Percentiles rank a stretch among this genome's conserved stretches.
phyloP scores from a whole-genome alignment of 495 filamentous ascomycete species.

The Aspergillus wentii region DNA sequence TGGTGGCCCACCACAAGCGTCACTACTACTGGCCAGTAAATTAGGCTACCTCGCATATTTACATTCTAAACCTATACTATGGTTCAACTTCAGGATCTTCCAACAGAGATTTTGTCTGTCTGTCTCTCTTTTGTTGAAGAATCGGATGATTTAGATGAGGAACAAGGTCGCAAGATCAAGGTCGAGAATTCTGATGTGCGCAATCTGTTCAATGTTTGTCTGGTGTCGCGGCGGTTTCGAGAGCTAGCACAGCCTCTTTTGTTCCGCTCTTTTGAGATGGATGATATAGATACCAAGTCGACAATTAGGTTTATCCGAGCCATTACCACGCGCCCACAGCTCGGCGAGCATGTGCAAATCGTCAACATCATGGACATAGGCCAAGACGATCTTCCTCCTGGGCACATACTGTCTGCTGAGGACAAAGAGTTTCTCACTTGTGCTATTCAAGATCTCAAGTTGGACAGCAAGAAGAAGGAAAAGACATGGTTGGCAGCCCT shows the following conservation, averaged over 20 bases:
- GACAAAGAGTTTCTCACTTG: conserved; percentile 2
- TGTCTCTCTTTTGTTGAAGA: too few species aligned
- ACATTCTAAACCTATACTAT: too few species aligned
- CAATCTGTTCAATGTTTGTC: conserved; percentile 14
- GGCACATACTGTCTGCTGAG: neutral
- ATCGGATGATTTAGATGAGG: too few species aligned
- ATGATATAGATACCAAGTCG: conserved; percentile 1
- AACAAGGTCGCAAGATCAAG: too few species aligned
- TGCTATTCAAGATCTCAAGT: conserved; percentile 4
- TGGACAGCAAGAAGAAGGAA: conserved; percentile 5
- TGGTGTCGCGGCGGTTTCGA: conserved; percentile 17
- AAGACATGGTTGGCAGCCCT: conserved; percentile 3
- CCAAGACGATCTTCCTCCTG: neutral
- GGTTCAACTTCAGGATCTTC: too few species aligned
- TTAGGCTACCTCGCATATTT: too few species aligned
- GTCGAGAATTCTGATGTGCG: too few species aligned
- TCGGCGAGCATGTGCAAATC: conserved; percentile 16
- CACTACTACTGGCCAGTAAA: too few species aligned
- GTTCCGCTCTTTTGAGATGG: conserved; percentile 10
- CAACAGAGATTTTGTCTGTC: too few species aligned
- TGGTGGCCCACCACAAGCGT: too few species aligned
- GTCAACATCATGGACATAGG: neutral
- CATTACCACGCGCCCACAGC: conserved; percentile 11
- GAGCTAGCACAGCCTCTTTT: conserved; percentile 22
- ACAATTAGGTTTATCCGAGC: conserved; percentile 10